A percentile compares a stretch with the other conserved stretches of the same genome.
Evolutionary conservation across 2,329 filamentous ascomycete genomes (phyloP).

Genomic region (Cladophialophora exuberans): DNA sequence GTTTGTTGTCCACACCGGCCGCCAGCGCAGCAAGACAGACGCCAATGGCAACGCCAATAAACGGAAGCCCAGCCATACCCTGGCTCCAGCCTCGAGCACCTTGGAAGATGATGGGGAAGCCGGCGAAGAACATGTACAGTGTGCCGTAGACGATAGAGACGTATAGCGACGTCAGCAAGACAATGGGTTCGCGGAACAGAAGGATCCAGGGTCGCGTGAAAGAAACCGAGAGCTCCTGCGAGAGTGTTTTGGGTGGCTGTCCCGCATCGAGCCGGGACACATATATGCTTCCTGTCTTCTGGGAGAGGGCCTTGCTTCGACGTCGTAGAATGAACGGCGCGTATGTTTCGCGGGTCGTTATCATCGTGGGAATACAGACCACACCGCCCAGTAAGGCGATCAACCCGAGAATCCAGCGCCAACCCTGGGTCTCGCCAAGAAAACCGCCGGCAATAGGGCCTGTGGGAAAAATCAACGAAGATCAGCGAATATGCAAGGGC

Average conservation of each 20-base stretch:
- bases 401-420: conserved; percentile 70
- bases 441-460: conserved; percentile 57
- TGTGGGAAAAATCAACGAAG: conserved; percentile 12
- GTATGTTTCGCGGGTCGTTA: conserved; percentile 63
- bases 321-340: conserved; percentile 55
- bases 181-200: conserved; percentile 70
- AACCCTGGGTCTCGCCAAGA: conserved; percentile 47
- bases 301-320: conserved; percentile 55
- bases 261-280: conserved; percentile 53
- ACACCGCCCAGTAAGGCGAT: conserved; percentile 65
- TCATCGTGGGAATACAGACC: conserved; percentile 57
- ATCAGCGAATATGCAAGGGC: conserved; percentile 16
- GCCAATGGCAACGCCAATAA: conserved; percentile 64
- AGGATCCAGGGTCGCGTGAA: conserved; percentile 70
- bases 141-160: conserved; percentile 39
- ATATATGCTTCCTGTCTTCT: conserved; percentile 59
- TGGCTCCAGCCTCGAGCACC: conserved; percentile 60
- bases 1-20: conserved; percentile 44
- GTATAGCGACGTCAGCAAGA: conserved; percentile 66
- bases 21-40: conserved; percentile 51
- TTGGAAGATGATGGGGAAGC: conserved; percentile 69
- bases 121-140: conserved; percentile 61
- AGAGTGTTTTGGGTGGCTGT: conserved; percentile 51
- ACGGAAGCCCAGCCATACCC: conserved; percentile 64
- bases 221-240: conserved; percentile 50